These are phyloP conservation scores for Bretschneidera sinensis DNA, from an alignment of 345 rosid species.

Conservation along the genomic window DNA sequence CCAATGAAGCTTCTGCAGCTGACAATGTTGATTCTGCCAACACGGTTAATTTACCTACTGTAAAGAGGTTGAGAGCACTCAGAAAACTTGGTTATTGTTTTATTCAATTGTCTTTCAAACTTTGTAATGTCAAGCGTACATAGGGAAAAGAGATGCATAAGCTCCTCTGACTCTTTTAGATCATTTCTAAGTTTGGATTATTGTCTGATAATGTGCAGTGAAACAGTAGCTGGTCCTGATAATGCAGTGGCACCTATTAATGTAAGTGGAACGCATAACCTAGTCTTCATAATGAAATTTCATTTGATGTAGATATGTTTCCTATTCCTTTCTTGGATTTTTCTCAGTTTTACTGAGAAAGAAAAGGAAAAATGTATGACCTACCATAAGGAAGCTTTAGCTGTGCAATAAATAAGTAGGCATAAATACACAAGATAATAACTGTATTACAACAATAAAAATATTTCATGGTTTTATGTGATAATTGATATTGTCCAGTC, in stretches of 20 bases:
- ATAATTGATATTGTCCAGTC: no score
- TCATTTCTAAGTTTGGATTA: slow-evolving; percentile 10
- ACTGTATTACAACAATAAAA: neutral
- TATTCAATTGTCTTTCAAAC: neutral
- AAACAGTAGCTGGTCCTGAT: slow-evolving; percentile 36
- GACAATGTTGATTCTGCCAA: slow-evolving; percentile 26
- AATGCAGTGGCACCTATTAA: slow-evolving; percentile 24
- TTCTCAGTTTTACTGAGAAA: neutral
- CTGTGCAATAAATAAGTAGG: neutral
- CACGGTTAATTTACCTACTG: slow-evolving; percentile 29
- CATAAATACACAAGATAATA: neutral
- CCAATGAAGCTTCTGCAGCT: slow-evolving; percentile 42
- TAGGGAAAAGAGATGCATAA: slow-evolving; percentile 4
- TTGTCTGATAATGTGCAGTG: slow-evolving; percentile 37
- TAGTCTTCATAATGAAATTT: neutral
- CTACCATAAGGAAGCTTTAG: neutral
- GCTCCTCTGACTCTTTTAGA: neutral
- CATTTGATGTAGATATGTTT: neutral
- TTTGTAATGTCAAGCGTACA: neutral
- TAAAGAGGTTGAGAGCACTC: slow-evolving; percentile 42
- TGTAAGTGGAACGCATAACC: slow-evolving; percentile 35
- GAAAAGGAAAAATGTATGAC: no score
- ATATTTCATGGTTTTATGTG: no score
- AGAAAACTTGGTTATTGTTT: neutral
- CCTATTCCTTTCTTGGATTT: slow-evolving; percentile 2